Evolutionary conservation across 139 green algal genomes (phyloP), one percentile per base, ranked within the genome.

Genomic region (Volvox africanus): DNA sequence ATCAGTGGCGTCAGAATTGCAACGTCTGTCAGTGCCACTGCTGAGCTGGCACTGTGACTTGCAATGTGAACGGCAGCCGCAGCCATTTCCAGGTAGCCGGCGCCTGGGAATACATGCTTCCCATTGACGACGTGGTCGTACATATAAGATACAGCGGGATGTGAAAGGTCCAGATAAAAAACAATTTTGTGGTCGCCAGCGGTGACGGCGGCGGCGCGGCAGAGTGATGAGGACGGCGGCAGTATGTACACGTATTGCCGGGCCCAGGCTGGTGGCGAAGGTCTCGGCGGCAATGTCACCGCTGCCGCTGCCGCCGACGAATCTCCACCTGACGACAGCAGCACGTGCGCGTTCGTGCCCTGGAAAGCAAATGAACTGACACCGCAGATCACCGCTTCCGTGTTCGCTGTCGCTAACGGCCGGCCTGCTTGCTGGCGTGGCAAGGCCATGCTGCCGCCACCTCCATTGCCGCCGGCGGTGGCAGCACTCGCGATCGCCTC

Each of bases 301-400:
- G 32, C 32, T 21, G 75, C 78, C 75, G 20, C 16, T 32, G 0
- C 0, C 37, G 12, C 24, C 36, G 3, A 13, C 78, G 28, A 1
- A 36, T 35, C 16, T 28, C 33, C 65, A 28, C 65, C 65, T 24
- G 65, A 30, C 17, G 82, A 44, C 37, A 97, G 87, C 24, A 97
- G 78, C 20, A 96, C 69, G 86, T 97, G 95, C n/a, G 96, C 96
- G 92, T 98, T 98, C 88, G 95, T 98, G 55, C 96, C 96, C 86
- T 98, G 97, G 89, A 97, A 99, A 0, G 97, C 97, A 92, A 99
- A 99, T 0, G 96, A 95, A 89, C 94, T 97, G 22, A 98, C 92
- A 30, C 95, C 94, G 71, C 65, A 50, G 0, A 79, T 18, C 55
- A 22, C 32, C n/a, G 88, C 75, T 71, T 85, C 32, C 6, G 28